phyloP scores from a whole-genome alignment of 768 basidiomycete species.

The Termitomyces sp. region DNA sequence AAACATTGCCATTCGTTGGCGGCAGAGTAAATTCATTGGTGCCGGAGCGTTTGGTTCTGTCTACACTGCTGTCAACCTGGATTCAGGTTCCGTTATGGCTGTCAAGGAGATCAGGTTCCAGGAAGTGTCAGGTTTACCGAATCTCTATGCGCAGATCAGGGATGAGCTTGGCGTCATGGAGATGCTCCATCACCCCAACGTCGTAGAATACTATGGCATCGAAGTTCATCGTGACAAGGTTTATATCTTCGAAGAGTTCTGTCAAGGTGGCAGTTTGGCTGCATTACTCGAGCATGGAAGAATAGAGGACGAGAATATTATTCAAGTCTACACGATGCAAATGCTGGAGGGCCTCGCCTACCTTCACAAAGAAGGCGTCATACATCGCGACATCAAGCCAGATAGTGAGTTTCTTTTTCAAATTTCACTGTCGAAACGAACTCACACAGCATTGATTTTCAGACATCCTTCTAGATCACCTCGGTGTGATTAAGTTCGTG shows the following conservation, averaged over 20 bases:
- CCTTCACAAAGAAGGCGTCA: constrained; percentile 86
- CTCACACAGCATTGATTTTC: constrained; percentile 5
- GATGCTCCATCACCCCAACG: constrained; percentile 94
- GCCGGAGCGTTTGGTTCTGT: constrained; percentile 99
- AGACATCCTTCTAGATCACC: constrained; percentile 92
- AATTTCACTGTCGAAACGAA: background rate
- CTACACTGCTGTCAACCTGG: constrained; percentile 96
- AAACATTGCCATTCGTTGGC: constrained; percentile 95
- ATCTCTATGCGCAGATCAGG: constrained; percentile 86
- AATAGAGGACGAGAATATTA: constrained; percentile 94
- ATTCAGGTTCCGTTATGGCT: constrained; percentile 94
- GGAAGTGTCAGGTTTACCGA: constrained; percentile 83
- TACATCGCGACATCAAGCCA: constrained; percentile 97
- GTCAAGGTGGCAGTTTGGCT: constrained; percentile 91
- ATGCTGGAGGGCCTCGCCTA: constrained; percentile 94
- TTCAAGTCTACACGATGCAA: constrained; percentile 94
- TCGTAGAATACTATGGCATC: constrained; percentile 98
- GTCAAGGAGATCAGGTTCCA: constrained; percentile 99
- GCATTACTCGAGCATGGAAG: constrained; percentile 86
- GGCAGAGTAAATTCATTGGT: constrained; percentile 96
- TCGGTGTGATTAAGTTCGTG: constrained; percentile 92
- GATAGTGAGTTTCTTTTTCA: constrained; percentile 66
- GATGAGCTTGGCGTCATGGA: constrained; percentile 98
- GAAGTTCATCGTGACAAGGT: constrained; percentile 99
- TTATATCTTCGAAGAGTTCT: constrained; percentile 98